Evolutionary conservation across 768 basidiomycete genomes (phyloP), one percentile per base, ranked within the genome.

Genomic region (Heimioporus sp.): DNA sequence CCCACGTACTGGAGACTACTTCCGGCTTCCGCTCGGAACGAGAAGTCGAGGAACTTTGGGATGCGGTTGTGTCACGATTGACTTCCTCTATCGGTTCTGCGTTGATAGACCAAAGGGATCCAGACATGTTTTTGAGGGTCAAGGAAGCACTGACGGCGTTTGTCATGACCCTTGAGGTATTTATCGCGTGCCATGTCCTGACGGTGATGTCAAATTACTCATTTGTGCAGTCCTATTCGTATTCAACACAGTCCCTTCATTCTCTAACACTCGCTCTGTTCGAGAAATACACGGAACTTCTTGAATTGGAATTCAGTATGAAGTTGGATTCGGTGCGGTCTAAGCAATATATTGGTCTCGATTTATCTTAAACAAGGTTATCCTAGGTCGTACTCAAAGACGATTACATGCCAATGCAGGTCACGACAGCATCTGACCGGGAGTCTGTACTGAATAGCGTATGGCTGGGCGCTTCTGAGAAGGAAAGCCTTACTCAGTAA

Each of bases 1-100:
- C 83, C 1, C 87, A 96, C 64, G 94, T 99, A 1, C 79, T 98
- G 8, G 83, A 87, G 58, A 92, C 92, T 0, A 92, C 94, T 10
- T 85, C 86, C 16, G 82, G 80, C 32, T 99, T 99, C 73, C 83
- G 97, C n/a, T 91, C 89, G 15, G 80, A 87, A 58, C 79, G 85
- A 41, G 93, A 98, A 57, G 87, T 98, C 2, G 94, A 98, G 58
- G 93, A 95, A 51, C 80, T 99, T 10, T 98, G 96, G 96, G 91
- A 96, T 56, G 83, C 83, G 12, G 81, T 98, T 50, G 81, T 94
- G 47, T 68, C 76, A 12, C 81, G 88, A 24, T 76, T 98, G 11
- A 83, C 87, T 3, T 78, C 79, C 24, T 84, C 84, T 1, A 84
- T 98, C 17, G 83, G 88, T 32, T 72, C 75, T n/a, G 82, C 88